Base-by-base conservation (phyloP, 1,284 basidiomycete genomes). In the Microbotryum saponariae region DNA sequence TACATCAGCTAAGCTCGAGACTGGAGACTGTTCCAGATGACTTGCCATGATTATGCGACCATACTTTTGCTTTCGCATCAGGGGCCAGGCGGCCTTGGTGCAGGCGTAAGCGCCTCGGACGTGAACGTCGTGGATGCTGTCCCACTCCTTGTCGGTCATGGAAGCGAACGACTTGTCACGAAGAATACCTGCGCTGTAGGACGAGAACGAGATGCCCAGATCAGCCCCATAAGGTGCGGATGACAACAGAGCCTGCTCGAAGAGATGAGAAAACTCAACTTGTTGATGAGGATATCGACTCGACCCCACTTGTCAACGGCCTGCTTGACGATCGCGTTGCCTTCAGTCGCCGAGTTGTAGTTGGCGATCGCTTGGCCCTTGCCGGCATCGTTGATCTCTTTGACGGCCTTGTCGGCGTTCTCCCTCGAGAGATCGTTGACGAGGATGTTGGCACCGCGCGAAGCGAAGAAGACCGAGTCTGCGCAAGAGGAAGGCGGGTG, bases 101-200 rank as follows among this genome's bases (percentile, higher is more conserved):
- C 91, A 96, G n/a, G 91, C 81, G 77, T 86, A 98, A 1, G 94
- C 86, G 57, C 93, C 94, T 77, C 93, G 96, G 67, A 99, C 79
- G 75, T 98, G 96, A 23, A 99, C 93, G 25, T 87, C 84, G 3
- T 61, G 62, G 48, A 70, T 74, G 46, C 74, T 71, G 65, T 77
- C 74, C 72, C 74, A 78, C 62, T 78, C 75, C 66, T 75, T 72
- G 69, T 77, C 77, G 25, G 73, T 67, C 75, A 77, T 77, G 29
- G 72, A 72, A 70, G 74, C 76, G 74, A 78, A 79, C 37, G 79
- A 76, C 72, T 79, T 80, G 74, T 82, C 81, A 45, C 79, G 84
- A 56, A 98, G 79, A 70, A 98, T 92, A 59, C 96, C 94, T 54
- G 96, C 96, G 78, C 98, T 99, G 81, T 98, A 98, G 74, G 97